A percentile compares a stretch with the other conserved stretches of the same genome.
Conservation (phyloP, 495 filamentous ascomycete genomes). For the Umbilicaria muhlenbergii region DNA sequence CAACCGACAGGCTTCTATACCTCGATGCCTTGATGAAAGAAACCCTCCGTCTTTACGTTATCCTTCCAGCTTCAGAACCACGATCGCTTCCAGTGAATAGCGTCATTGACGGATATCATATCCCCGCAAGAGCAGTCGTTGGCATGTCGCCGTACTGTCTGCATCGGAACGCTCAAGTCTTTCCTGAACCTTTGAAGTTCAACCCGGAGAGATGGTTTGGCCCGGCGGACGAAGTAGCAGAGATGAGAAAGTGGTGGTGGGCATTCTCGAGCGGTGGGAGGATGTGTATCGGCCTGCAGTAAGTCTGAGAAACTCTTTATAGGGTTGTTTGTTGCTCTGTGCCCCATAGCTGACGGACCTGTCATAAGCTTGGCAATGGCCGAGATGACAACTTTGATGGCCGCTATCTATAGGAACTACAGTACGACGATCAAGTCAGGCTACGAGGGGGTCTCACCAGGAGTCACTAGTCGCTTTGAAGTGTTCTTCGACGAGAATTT, state of each 20-base stretch:
- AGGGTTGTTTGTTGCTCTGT: not conserved
- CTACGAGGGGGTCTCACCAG: conserved; percentile 15
- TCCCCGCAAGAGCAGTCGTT: conserved; percentile 1
- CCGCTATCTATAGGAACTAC: conserved; percentile 22
- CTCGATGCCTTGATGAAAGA: no score
- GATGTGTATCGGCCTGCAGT: conserved; percentile 21
- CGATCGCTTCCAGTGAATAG: not conserved
- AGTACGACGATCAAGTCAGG: conserved; percentile 11
- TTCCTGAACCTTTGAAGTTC: conserved; percentile 2
- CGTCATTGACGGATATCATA: conserved; percentile 2
- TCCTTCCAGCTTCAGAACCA: not conserved
- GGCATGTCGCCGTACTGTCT: not conserved
- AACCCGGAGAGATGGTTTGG: conserved; percentile 16
- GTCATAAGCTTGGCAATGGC: conserved; percentile 22
- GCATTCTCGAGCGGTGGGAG: conserved; percentile 17
- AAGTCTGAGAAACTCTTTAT: conserved; percentile 5
- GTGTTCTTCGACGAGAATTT: conserved; percentile 23
- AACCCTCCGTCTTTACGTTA: no score
- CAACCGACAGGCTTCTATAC: no score
- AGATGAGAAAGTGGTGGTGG: conserved; percentile 29
- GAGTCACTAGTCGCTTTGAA: conserved; percentile 24
- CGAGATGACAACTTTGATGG: conserved; percentile 26
- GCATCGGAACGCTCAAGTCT: conserved; percentile 3
- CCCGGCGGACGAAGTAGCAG: conserved; percentile 9
- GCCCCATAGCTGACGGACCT: not conserved